A percentile compares a stretch with the other conserved stretches of the same genome.
Evolutionary conservation across 306 rosid genomes (phyloP).

Genomic region (Canavalia ensiformis): DNA sequence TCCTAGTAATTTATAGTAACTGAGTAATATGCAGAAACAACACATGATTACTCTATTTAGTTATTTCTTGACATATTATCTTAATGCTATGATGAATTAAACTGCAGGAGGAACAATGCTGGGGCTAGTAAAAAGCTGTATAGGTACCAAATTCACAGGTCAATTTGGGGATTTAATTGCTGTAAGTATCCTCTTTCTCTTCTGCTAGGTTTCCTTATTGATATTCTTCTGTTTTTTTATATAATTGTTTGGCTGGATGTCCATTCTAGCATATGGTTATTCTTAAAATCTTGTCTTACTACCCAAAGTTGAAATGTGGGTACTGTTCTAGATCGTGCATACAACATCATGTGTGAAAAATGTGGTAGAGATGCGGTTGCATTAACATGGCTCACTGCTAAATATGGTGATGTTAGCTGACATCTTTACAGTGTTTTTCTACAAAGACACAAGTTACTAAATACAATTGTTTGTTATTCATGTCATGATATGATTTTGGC

Average conservation of each 20-base stretch:
- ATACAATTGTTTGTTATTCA: not conserved
- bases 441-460: not conserved
- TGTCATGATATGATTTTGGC: constrained; percentile 25
- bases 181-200: constrained; percentile 66
- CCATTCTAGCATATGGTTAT: constrained; percentile 24
- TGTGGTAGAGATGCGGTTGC: too few relatives aligned
- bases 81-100: constrained; percentile 45
- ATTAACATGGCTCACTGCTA: not conserved
- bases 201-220: constrained; percentile 1
- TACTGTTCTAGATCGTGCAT: not conserved
- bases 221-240: constrained; percentile 17
- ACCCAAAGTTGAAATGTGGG: not conserved
- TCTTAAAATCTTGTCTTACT: constrained; percentile 15
- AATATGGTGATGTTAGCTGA: not conserved
- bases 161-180: constrained; percentile 98
- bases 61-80: constrained; percentile 21
- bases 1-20: constrained; percentile 16
- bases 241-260: constrained; percentile 21
- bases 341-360: too few relatives aligned
- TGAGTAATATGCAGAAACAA: not conserved
- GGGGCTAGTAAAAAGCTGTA: constrained; percentile 95
- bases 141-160: constrained; percentile 93
- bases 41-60: not conserved
- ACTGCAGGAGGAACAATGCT: constrained; percentile 82
- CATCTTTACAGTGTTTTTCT: constrained; percentile 1